These are phyloP conservation scores for Aethionema arabicum DNA, from an alignment of 345 rosid species.

Conservation along the genomic window DNA sequence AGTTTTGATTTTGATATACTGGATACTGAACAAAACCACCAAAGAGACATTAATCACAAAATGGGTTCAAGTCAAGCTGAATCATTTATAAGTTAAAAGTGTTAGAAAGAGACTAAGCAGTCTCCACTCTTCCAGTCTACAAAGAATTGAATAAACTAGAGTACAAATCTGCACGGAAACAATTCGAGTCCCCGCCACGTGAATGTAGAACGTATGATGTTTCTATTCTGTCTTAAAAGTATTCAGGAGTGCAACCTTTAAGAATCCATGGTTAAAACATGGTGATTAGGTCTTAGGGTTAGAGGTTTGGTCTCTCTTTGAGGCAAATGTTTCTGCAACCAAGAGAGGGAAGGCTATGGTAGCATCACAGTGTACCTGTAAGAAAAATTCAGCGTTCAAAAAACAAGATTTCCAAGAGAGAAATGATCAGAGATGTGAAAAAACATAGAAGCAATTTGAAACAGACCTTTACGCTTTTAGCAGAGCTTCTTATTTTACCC, in stretches of 20 bases:
- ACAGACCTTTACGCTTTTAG: conserved; percentile 78
- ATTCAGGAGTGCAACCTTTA: neutral
- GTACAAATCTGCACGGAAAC: neutral
- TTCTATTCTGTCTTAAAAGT: too few species aligned
- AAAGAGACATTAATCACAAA: too few species aligned
- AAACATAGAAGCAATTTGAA: neutral
- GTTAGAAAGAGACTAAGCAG: too few species aligned
- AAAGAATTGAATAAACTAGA: too few species aligned
- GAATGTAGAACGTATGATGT: neutral
- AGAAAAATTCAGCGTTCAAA: conserved; percentile 7
- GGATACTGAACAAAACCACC: too few species aligned
- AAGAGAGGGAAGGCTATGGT: conserved; percentile 91
- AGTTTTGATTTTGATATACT: too few species aligned
- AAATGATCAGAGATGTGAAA: conserved; percentile 3
- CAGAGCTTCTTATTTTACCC: conserved; percentile 87
- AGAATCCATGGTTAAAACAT: neutral
- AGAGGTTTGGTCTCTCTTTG: conserved; percentile 36
- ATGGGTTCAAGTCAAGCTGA: too few species aligned
- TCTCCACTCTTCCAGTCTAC: too few species aligned
- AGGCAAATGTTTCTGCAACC: conserved; percentile 91
- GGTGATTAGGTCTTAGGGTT: conserved; percentile 22
- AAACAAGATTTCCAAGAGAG: neutral
- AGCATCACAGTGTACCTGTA: conserved; percentile 92
- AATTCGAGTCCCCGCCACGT: neutral
- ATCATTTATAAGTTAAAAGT: too few species aligned